Evolutionary conservation across 208 protist genomes (phyloP).

Genomic region (Trypanosoma mega): DNA sequence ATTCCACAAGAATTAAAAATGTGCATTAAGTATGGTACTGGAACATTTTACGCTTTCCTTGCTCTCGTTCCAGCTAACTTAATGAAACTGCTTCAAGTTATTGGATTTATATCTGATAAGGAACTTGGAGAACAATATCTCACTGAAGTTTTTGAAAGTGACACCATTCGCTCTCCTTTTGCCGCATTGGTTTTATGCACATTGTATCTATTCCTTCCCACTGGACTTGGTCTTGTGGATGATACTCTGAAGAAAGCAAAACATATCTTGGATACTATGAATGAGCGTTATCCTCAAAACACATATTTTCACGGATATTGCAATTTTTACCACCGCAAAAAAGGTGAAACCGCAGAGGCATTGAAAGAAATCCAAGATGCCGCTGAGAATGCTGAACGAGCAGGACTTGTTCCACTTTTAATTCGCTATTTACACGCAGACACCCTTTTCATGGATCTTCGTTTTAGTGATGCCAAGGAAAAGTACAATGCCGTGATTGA

Average conservation of each 20-base stretch:
- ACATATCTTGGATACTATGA: constrained; percentile 77
- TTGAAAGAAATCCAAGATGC: constrained; percentile 67
- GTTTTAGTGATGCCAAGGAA: constrained; percentile 66
- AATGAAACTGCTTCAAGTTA: constrained; percentile 88
- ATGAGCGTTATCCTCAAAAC: constrained; percentile 81
- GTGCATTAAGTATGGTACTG: constrained; percentile 88
- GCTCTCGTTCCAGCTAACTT: constrained; percentile 83
- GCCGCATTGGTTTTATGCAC: constrained; percentile 86
- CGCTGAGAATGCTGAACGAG: constrained; percentile 72
- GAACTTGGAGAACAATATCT: constrained; percentile 91
- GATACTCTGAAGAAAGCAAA: constrained; percentile 77
- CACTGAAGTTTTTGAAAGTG: constrained; percentile 84
- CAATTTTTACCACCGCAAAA: constrained; percentile 91
- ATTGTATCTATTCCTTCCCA: constrained; percentile 90
- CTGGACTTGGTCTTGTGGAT: constrained; percentile 74
- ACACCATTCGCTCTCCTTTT: constrained; percentile 85
- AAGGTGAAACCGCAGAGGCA: constrained; percentile 72
- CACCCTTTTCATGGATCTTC: constrained; percentile 91
- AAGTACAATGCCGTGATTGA: constrained; percentile 66
- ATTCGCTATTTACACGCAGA: constrained; percentile 89
- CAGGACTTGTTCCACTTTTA: constrained; percentile 69
- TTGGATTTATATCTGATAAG: constrained; percentile 90
- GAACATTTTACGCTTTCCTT: constrained; percentile 89
- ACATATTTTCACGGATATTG: constrained; percentile 91
- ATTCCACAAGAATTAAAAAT: constrained; percentile 85